Evolutionary conservation across 257 asterid species (phyloP), one percentile per base, ranked within the genome.

Genomic region (Sherardia arvensis): DNA sequence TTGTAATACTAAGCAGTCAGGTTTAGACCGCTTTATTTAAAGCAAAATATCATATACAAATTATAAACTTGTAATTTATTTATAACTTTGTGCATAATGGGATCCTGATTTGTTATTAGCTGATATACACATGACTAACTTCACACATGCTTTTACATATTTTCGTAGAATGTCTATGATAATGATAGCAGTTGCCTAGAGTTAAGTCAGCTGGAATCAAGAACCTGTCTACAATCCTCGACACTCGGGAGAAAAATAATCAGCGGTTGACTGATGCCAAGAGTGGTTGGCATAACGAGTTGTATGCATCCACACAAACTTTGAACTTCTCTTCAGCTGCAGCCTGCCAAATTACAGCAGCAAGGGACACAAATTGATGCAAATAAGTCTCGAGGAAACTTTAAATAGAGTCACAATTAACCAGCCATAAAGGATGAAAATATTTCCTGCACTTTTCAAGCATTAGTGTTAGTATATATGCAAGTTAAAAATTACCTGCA

Each of bases 241-340:
- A 17, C 21, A 14, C n/a, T 17, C n/a, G n/a, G 60, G 23, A 40
- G 21, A 2, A 56, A 61, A 65, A 33, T 22, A 45, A 34, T 27
- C 62, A 29, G 29, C n/a, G 65, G 71, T 74, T 66, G 71, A 25
- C 49, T 3, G 76, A 69, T 47, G 79, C 32, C 1, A 87, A 78
- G 66, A 84, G 73, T 36, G 84, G 80, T 40, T 20, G 64, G 81
- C 91, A 87, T 69, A 90, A 69, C 34, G 95, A 87, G 48, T 85
- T 82, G 84, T 90, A 90, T 21, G 96, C 97, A 55, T 73, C 70
- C 15, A 72, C 93, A 58, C 97, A 90, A 8, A 62, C 72, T 79
- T 91, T 87, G 69, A 91, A 91, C 75, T 79, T 84, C 82, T 85
- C 96, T 76, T 81, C 89, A 38, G 93, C 95, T n/a, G 63, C 79